phyloP scores from a whole-genome alignment of 768 basidiomycete species.

The Macrolepiota albuminosa region DNA sequence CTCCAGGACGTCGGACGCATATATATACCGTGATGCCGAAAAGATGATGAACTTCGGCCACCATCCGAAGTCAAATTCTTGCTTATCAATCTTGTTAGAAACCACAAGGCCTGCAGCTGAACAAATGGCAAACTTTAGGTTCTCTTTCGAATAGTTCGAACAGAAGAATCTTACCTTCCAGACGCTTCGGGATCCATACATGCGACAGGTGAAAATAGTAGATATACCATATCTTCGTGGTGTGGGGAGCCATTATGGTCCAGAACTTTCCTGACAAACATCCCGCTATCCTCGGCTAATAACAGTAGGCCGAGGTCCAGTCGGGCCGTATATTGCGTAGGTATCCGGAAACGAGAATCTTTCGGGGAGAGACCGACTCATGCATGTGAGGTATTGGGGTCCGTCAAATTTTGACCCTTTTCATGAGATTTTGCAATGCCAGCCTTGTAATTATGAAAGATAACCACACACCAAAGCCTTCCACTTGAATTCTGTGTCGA shows the following conservation, averaged over 20 bases:
- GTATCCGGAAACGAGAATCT: no score
- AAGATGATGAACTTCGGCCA: conserved; percentile 6
- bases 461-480: no score
- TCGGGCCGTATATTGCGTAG: background rate
- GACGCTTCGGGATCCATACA: background rate
- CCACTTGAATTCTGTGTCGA: no score
- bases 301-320: background rate
- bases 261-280: conserved; percentile 6
- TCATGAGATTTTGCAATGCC: no score
- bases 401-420: no score
- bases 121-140: background rate
- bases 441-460: no score
- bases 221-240: background rate
- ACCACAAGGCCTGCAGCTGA: background rate
- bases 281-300: conserved; percentile 8
- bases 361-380: no score
- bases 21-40: conserved; percentile 8
- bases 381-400: no score
- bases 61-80: conserved; percentile 11
- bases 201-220: background rate
- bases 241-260: conserved; percentile 1
- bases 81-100: background rate
- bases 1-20: background rate
- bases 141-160: background rate
- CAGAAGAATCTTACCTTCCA: no score